These are phyloP conservation scores for Hyaloscypha hepaticicola DNA, from an alignment of 495 filamentous ascomycete genomes.

Conservation along the genomic window DNA sequence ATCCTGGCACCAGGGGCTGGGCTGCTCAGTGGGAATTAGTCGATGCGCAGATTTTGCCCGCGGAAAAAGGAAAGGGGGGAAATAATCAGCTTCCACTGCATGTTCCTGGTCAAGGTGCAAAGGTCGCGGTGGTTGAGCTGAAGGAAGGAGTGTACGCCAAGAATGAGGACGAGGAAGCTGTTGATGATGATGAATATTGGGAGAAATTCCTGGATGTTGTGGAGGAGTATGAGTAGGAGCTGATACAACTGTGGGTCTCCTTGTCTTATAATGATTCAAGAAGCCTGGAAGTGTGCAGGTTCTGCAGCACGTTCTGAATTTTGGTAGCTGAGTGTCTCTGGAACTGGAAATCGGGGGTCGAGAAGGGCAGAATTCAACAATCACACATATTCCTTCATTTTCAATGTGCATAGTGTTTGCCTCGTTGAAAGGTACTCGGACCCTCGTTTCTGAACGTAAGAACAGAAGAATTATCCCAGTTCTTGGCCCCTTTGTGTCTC, in stretches of 20 bases:
- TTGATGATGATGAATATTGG: constrained; percentile 25
- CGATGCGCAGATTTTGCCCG: constrained; percentile 9
- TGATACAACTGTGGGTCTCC: not conserved
- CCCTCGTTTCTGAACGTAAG: too few species aligned
- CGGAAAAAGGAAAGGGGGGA: constrained; percentile 2
- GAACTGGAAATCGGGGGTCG: too few species aligned
- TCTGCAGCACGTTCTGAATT: too few species aligned
- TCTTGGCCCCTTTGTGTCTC: too few species aligned
- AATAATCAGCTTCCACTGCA: constrained; percentile 7
- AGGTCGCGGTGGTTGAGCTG: constrained; percentile 11
- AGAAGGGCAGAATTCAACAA: too few species aligned
- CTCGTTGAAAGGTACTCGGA: too few species aligned
- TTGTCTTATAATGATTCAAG: too few species aligned
- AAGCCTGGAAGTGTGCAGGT: too few species aligned
- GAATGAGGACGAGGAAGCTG: constrained; percentile 9
- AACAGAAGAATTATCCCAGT: too few species aligned
- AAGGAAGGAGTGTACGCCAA: not conserved
- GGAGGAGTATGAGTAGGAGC: constrained; percentile 14
- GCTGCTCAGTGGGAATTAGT: constrained; percentile 24
- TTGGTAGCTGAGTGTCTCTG: too few species aligned
- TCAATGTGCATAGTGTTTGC: too few species aligned
- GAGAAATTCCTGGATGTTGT: constrained; percentile 20
- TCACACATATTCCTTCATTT: too few species aligned
- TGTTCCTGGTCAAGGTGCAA: not conserved
- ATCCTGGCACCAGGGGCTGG: constrained; percentile 27